Base-by-base conservation (phyloP, 176 grass and related monocot species). In the Juncus effusus region DNA sequence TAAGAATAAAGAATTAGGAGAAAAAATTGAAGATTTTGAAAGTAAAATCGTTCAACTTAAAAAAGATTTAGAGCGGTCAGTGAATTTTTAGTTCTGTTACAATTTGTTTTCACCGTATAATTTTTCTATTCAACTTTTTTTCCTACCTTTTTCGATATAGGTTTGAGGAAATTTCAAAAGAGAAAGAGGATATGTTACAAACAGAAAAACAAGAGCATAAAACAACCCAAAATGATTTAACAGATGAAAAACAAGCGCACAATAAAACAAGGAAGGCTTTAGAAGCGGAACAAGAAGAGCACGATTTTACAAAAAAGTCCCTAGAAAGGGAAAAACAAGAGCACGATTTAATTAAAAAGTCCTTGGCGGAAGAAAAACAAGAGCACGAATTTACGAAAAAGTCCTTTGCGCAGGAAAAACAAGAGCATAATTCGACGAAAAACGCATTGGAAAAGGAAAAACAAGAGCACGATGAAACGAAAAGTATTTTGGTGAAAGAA, bases 161-260 rank as follows among this genome's bases (percentile, higher is more conserved):
- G 70, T 62, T 82, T 69, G 79, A 90, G 76, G 79, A 51, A 54
- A 65, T 69, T 77, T 53, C 80, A 74, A 79, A 11, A 40, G 87
- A 90, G 79, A 51, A 78, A 6, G 83, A 90, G 61, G 83, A 66
- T 69, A 57, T 90, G 77, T 83, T 90, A 53, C 72, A 79, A 77
- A 63, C 79, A 2, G 82, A 86, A 79, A 69, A 54, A 16, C 83
- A 86, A 66, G 52, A 82, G 52, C 80, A 35, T 49, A 65, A 82
- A 67, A 78, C 59, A 74, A 75, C 74, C 68, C 77, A 36, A 65
- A 37, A 61, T 56, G 36, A 5, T 6, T 47, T 47, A 47, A 47
- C 6, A 5, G 44, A 47, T 6, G 44, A 47, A 47, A 71, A 44
- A 11, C 67, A 71, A 71, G 54, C 40, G 67, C 67, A 71, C 56